Evolutionary conservation across 495 filamentous ascomycete genomes (phyloP), one percentile per base, ranked within the genome.

Genomic region (Podospora pseudoanserina): DNA sequence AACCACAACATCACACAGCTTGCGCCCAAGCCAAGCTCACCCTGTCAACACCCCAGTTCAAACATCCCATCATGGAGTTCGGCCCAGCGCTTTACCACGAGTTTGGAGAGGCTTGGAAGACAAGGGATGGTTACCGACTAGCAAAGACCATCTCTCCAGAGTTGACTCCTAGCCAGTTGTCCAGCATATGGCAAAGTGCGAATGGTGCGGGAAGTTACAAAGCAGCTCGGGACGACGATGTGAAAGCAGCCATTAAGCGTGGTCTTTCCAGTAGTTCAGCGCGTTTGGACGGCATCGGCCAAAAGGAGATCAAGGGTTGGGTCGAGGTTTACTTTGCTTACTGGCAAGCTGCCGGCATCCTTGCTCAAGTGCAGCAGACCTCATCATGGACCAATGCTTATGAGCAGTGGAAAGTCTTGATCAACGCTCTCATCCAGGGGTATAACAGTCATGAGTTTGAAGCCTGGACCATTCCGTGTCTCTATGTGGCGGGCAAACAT

Each of bases 401-500:
- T 75, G 89, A 91, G 57, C 80, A 86, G 7, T 97, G 94, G 94
- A 94, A 91, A 72, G 91, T 92, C 7, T 69, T 96, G 63, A 80
- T 90, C 57, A 89, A 89, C 69, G 76, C 79, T 9, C 74, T 96
- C 34, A 87, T 91, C n/a, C 84, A 89, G 61, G 91, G 90, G 3
- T 97, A 96, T 77, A 86, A 84, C 11, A 87, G 81, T 64, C 78
- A 81, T 49, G 84, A 85, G 4, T 90, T 97, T 72, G 86, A 90
- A 44, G 87, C 90, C 20, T 98, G 93, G 93, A 93, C 92, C 0
- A 81, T 97, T 54, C 92, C 94, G 18, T 94, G 91, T 75, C 82
- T 99, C 65, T 97, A 97, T 71, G 85, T 88, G 13, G 87, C 88
- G 6, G 92, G 91, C 49, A 94, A 91, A 76, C 90, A 96, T 73